Evolutionary conservation across 129 eudicot genomes (phyloP), one percentile per base, ranked within the genome.

Genomic region (Calendula officinalis): DNA sequence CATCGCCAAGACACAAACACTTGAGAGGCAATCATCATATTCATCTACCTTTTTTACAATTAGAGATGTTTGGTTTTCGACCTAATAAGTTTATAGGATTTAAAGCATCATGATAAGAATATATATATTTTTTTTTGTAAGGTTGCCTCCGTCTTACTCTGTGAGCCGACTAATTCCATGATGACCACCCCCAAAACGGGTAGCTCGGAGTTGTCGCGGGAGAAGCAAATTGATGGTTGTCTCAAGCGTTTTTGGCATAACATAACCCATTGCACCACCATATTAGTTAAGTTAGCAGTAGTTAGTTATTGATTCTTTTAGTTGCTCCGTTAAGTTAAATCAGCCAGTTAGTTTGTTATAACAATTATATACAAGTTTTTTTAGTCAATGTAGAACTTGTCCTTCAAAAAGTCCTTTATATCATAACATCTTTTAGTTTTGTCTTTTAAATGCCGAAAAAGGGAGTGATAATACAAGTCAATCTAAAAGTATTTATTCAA

Each of bases 21-120:
- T 59, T 67, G 77, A 75, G 74, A 75, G 75, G 69, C 49, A 59
- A 75, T 68, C 49, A 62, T 75, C 68, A 67, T 68, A 46, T 59
- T n/a, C 64, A 59, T 75, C 65, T 45, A 44, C 65, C 65, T 17
- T 47, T 10, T 22, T 35, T 49, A 33, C n/a, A 45, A 64, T 30
- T 13, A 8, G n/a, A 33, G 27, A 11, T 50, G 11, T 38, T 50
- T 36, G 30, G 11, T 9, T 9, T 30, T 53, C 10, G 55, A 49
- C 5, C 2, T 0, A 9, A 4, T 39, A 39, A 39, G 30, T 39
- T 5, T 39, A 6, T 8, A 39, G 6, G 8, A 39, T 4, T 5
- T 39, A 39, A 39, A 39, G 43, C 7, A 13, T 4, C 8, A 48
- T 48, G 5, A 48, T n/a, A n/a, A 48, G 7, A 14, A 7, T 14